These are phyloP conservation scores for Diaporthe citri DNA, from an alignment of 2,329 filamentous ascomycete species.

Conservation along the genomic window DNA sequence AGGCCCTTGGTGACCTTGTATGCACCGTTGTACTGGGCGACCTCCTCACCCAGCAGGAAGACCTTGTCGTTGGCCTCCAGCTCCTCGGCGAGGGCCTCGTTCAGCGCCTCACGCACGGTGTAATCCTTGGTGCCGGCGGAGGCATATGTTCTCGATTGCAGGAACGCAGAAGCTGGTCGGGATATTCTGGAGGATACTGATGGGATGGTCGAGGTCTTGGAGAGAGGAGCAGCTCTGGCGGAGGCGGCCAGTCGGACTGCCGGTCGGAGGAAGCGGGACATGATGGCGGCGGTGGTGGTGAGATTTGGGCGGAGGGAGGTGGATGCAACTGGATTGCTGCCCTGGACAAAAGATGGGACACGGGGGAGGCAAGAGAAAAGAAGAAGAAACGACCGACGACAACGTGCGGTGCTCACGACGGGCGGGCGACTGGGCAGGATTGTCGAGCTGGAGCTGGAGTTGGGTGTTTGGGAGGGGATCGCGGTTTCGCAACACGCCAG, in stretches of 20 bases:
- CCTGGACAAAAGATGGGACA: slow-evolving; percentile 1
- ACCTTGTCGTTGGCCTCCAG: slow-evolving; percentile 95
- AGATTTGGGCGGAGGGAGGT: slow-evolving; percentile 27
- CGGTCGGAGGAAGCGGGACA: slow-evolving; percentile 62
- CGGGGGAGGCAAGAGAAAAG: background rate
- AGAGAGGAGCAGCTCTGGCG: slow-evolving; percentile 45
- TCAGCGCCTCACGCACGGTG: slow-evolving; percentile 96
- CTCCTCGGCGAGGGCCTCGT: slow-evolving; percentile 98
- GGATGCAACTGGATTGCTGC: slow-evolving; percentile 30
- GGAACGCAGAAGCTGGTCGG: slow-evolving; percentile 48
- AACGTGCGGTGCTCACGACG: slow-evolving; percentile 7
- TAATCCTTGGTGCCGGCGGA: slow-evolving; percentile 84
- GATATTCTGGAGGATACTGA: slow-evolving; percentile 43
- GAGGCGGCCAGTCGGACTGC: slow-evolving; percentile 57
- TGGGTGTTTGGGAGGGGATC: slow-evolving; percentile 7
- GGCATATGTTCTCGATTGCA: slow-evolving; percentile 68
- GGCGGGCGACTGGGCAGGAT: slow-evolving; percentile 2
- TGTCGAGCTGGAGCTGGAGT: slow-evolving; percentile 20
- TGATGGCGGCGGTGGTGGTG: slow-evolving; percentile 43
- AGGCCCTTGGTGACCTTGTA: slow-evolving; percentile 99
- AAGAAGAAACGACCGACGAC: slow-evolving; percentile 14
- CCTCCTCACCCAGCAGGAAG: slow-evolving; percentile 96
- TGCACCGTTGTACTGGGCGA: slow-evolving; percentile 99
- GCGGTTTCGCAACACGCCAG: slow-evolving; percentile 32
- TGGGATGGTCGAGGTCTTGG: slow-evolving; percentile 44